Conservation (phyloP, 805 yeast species). For the Schwanniomyces sp. region DNA sequence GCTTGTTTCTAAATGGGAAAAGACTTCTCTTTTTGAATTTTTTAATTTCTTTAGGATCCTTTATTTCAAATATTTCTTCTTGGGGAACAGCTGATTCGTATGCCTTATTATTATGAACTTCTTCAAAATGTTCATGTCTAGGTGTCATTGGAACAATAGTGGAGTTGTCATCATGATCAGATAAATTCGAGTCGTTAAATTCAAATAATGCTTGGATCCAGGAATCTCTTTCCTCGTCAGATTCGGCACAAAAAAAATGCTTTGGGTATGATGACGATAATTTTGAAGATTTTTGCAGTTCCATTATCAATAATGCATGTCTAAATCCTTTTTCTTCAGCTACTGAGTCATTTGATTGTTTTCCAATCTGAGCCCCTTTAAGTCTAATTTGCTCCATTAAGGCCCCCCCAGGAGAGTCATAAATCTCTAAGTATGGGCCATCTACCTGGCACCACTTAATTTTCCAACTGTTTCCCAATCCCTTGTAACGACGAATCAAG, state of each 20-base stretch:
- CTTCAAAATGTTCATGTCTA: constrained; percentile 11
- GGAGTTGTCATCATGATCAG: neutral
- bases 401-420: constrained; percentile 57
- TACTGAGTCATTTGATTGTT: constrained; percentile 44
- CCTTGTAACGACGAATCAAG: constrained; percentile 62
- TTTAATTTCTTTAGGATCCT: constrained; percentile 36
- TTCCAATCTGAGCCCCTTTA: constrained; percentile 54
- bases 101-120: constrained; percentile 4
- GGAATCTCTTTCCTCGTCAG: constrained; percentile 68
- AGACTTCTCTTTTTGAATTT: constrained; percentile 55
- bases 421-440: constrained; percentile 55
- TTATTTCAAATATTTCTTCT: neutral
- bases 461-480: constrained; percentile 66
- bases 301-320: constrained; percentile 61
- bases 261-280: constrained; percentile 40
- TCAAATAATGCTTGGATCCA: constrained; percentile 58
- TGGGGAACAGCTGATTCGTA: neutral
- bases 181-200: constrained; percentile 18
- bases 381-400: constrained; percentile 52
- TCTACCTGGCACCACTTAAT: constrained; percentile 67
- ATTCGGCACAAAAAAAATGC: constrained; percentile 77
- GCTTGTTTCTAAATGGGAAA: constrained; percentile 49
- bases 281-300: constrained; percentile 37
- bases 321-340: constrained; percentile 50
- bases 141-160: neutral